A percentile compares a stretch with the other conserved stretches of the same genome.
These are phyloP conservation scores for Zhuliangozyma blackwelliae DNA, from an alignment of 1,139 yeast genomes.

Conservation along the genomic window DNA sequence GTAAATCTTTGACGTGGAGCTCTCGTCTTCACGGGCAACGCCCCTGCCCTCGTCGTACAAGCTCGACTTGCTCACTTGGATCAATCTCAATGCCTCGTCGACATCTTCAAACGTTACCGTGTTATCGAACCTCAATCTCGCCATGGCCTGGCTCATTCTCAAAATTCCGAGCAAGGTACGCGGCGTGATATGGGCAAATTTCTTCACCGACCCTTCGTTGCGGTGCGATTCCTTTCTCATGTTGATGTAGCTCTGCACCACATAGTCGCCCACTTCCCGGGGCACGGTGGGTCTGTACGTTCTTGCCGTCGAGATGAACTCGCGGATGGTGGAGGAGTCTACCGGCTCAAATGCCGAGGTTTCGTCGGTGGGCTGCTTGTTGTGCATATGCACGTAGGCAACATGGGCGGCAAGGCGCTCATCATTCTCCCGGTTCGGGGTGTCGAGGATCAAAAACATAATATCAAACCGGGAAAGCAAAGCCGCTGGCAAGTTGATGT, in stretches of 20 bases:
- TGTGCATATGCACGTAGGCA: slow-evolving; percentile 92
- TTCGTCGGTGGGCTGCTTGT: slow-evolving; percentile 68
- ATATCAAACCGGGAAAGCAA: slow-evolving; percentile 92
- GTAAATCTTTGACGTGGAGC: slow-evolving; percentile 55
- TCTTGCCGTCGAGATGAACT: slow-evolving; percentile 84
- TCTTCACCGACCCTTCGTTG: slow-evolving; percentile 72
- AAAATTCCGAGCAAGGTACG: slow-evolving; percentile 89
- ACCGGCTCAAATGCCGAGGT: slow-evolving; percentile 53
- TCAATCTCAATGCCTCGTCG: slow-evolving; percentile 88
- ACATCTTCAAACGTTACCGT: slow-evolving; percentile 76
- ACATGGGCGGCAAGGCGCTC: slow-evolving; percentile 89
- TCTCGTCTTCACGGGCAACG: slow-evolving; percentile 43
- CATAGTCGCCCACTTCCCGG: slow-evolving; percentile 82
- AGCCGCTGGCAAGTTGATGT: slow-evolving; percentile 96
- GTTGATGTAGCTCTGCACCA: slow-evolving; percentile 81
- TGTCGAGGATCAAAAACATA: slow-evolving; percentile 79
- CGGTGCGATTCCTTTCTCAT: slow-evolving; percentile 87
- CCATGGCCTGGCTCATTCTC: slow-evolving; percentile 92
- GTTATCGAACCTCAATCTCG: slow-evolving; percentile 78
- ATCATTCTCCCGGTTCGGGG: slow-evolving; percentile 76
- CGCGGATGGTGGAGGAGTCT: slow-evolving; percentile 77
- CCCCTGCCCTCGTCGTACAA: slow-evolving; percentile 41
- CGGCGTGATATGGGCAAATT: slow-evolving; percentile 88
- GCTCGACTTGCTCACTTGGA: slow-evolving; percentile 82
- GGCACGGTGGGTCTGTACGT: slow-evolving; percentile 83